phyloP scores from a whole-genome alignment of 768 basidiomycete genomes.

The Xerocomellus chrysenteron region DNA sequence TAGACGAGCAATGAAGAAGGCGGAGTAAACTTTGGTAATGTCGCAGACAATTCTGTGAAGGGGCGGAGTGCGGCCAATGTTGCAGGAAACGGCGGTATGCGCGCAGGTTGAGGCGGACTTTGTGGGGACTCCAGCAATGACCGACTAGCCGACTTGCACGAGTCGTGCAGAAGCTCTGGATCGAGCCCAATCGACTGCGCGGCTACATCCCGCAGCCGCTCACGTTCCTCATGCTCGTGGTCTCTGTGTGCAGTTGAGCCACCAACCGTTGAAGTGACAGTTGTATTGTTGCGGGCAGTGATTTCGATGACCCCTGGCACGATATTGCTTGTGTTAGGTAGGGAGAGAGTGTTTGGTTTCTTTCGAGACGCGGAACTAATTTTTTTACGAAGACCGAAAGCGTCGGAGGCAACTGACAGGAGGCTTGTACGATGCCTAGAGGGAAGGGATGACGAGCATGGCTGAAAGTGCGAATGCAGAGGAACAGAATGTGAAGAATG shows the following conservation, averaged over 20 bases:
- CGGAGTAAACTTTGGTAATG: slow-evolving; percentile 67
- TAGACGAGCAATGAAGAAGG: slow-evolving; percentile 69
- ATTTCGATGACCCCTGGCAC: slow-evolving; percentile 78
- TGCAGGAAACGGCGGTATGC: slow-evolving; percentile 62
- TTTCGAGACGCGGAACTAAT: slow-evolving; percentile 42
- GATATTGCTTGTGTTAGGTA: slow-evolving; percentile 38
- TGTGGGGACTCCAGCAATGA: slow-evolving; percentile 21
- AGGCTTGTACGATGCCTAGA: slow-evolving; percentile 45
- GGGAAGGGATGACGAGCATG: slow-evolving; percentile 7
- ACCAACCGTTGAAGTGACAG: slow-evolving; percentile 16
- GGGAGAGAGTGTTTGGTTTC: slow-evolving; percentile 32
- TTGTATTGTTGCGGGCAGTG: slow-evolving; percentile 38
- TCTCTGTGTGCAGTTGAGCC: slow-evolving; percentile 36
- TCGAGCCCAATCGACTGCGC: slow-evolving; percentile 74
- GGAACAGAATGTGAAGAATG: slow-evolving; percentile 9
- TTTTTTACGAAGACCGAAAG: slow-evolving; percentile 43
- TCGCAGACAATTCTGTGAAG: slow-evolving; percentile 52
- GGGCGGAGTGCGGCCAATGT: slow-evolving; percentile 48
- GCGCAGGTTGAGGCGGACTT: slow-evolving; percentile 1
- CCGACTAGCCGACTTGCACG: slow-evolving; percentile 20
- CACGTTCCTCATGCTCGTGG: slow-evolving; percentile 69
- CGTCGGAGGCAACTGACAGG: slow-evolving; percentile 54
- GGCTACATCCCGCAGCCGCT: slow-evolving; percentile 71
- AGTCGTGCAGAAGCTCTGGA: slow-evolving; percentile 47
- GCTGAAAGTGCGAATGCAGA: slow-evolving; percentile 3